Base-by-base conservation (phyloP, 2,329 filamentous ascomycete genomes). In the Xylaria polymorpha region DNA sequence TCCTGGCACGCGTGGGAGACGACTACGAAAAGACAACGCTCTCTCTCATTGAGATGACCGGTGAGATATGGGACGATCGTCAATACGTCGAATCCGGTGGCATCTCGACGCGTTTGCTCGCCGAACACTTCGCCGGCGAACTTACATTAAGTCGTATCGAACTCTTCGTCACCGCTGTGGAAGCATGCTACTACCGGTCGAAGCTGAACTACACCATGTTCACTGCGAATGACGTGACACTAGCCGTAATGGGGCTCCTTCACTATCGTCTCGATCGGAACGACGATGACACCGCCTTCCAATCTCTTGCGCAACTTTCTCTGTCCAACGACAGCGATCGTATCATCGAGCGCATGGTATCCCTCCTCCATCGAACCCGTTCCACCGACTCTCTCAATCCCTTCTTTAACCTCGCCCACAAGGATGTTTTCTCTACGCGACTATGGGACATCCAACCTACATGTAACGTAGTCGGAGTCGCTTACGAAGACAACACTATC, bases 381-480 rank as follows among this genome's bases (percentile, higher is more conserved):
- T 22, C 32, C 18, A 41, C 4, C 50, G 50, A 61, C 25, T 14
- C 50, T 6, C 62, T 64, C 46, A 71, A 72, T 32, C 63, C 71
- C 2, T 73, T 71, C 57, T 59, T 71, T 7, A 74, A 72, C 53
- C 71, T 76, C n/a, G 69, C 71, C 5, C 60, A 71, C 12, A 60
- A 67, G 8, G 79, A 79, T 65, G 72, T 72, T 32, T 78, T 73
- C 41, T 71, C 68, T 7, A 73, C 72, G 15, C 76, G 75, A 32
- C 69, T 79, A 5, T 79, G 78, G 76, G 76, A 79, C 61, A 76
- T 80, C 37, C 60, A 77, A 20, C 79, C 79, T 3, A 69, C 70
- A 5, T 79, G 77, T 57, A 73, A 78, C 60, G 72, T 79, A 6
- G 77, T 77, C 6, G 79, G 75, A 29, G 73, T 80, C 12, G 67